These are phyloP conservation scores for Coprinopsis marcescibilis DNA, from an alignment of 768 basidiomycete species.

Conservation along the genomic window DNA sequence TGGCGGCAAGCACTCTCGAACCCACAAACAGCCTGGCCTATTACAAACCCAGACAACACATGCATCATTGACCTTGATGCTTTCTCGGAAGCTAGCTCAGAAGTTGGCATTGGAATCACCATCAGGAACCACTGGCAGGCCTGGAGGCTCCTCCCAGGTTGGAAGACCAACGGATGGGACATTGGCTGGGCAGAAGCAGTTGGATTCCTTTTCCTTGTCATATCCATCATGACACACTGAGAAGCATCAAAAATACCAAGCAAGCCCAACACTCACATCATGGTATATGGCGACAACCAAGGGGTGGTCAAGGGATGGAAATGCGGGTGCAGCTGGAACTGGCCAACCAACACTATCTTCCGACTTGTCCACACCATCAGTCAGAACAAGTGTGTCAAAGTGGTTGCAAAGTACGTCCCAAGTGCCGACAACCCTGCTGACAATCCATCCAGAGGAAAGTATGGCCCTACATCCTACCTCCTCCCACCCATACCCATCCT, in stretches of 20 bases:
- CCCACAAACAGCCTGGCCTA: not conserved
- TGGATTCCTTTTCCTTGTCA: conserved; percentile 30
- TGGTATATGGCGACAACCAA: too few species aligned
- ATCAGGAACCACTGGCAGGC: conserved; percentile 21
- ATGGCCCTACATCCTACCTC: conserved; percentile 15
- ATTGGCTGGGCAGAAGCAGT: conserved; percentile 38
- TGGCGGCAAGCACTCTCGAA: conserved; percentile 20
- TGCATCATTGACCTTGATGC: conserved; percentile 22
- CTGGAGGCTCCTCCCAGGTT: conserved; percentile 22
- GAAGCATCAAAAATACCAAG: too few species aligned
- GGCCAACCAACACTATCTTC: conserved; percentile 22
- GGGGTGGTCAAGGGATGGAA: conserved; percentile 16
- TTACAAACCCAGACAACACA: conserved; percentile 20
- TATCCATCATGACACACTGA: too few species aligned
- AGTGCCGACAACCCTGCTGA: conserved; percentile 35
- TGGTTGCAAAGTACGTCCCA: conserved; percentile 27
- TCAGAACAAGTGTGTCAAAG: not conserved
- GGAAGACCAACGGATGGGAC: conserved; percentile 21
- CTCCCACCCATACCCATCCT: conserved; percentile 30
- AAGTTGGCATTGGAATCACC: conserved; percentile 20
- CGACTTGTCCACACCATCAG: conserved; percentile 10
- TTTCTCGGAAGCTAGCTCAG: conserved; percentile 32
- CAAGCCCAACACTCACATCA: too few species aligned
- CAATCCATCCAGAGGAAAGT: conserved; percentile 29
- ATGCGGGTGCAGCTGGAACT: conserved; percentile 23